Conservation (phyloP, 208 protist species). For the Acanthamoeba lenticulata region DNA sequence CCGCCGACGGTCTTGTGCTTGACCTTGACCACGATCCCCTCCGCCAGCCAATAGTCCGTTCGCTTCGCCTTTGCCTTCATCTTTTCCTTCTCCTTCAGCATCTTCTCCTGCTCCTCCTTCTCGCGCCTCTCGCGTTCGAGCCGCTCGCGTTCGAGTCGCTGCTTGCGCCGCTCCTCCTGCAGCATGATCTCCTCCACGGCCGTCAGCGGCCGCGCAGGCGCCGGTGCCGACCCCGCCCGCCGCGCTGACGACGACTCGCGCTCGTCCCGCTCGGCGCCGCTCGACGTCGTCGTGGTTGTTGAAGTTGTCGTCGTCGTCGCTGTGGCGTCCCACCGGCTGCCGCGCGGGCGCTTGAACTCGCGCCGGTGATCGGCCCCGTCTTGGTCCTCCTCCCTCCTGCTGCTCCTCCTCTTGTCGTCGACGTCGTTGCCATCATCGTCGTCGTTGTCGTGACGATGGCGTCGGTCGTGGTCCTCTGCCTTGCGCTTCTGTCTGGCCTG, state of each 20-base stretch:
- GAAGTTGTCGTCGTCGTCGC: not conserved
- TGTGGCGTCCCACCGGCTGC: not conserved
- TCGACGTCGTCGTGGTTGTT: not conserved
- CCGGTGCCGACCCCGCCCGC: not conserved
- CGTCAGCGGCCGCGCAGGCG: not conserved
- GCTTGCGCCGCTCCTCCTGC: constrained; percentile 17
- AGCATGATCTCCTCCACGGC: constrained; percentile 61
- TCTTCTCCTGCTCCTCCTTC: not conserved
- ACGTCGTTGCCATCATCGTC: not conserved
- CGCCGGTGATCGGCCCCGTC: not conserved
- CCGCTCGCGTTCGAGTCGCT: not conserved
- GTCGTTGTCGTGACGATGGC: too few relatives aligned
- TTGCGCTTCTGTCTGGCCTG: not conserved
- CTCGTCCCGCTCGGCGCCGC: not conserved
- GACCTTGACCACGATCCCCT: constrained; percentile 79
- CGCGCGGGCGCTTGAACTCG: not conserved
- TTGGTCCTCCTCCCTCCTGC: not conserved
- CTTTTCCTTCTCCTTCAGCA: constrained; percentile 20
- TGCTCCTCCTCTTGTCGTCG: not conserved
- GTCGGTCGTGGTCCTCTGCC: not conserved
- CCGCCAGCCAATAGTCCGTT: constrained; percentile 64
- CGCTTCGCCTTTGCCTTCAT: constrained; percentile 29
- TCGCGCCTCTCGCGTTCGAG: constrained; percentile 13
- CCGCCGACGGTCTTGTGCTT: constrained; percentile 78
- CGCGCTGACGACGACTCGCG: not conserved